Conservation (phyloP, 2,329 filamentous ascomycete genomes). For the Sphaerostilbella broomeana region DNA sequence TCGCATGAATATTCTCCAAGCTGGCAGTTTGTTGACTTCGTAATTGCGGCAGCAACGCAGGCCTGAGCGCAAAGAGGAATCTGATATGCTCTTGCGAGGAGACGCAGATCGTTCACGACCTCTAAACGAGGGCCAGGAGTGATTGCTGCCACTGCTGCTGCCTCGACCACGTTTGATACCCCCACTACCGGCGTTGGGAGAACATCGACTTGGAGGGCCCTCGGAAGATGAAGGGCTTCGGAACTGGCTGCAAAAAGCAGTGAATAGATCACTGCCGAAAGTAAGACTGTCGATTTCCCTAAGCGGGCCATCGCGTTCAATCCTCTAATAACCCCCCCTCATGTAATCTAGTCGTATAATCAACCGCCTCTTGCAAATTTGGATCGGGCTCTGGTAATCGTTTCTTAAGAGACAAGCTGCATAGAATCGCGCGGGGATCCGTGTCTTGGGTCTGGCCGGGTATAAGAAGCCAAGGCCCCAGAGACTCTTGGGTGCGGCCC, state of each 20-base stretch:
- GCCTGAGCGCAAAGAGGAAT: constrained; percentile 3
- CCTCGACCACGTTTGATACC: background rate
- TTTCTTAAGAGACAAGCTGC: no score
- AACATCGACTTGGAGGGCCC: background rate
- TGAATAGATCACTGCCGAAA: constrained; percentile 1
- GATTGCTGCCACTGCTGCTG: background rate
- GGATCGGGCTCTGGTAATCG: no score
- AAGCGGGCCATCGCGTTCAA: constrained; percentile 4
- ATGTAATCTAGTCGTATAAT: no score
- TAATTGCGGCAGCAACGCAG: constrained; percentile 4
- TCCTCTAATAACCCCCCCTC: no score
- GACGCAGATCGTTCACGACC: background rate
- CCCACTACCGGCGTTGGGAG: constrained; percentile 1
- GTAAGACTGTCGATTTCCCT: constrained; percentile 1
- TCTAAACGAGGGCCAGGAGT: constrained; percentile 6
- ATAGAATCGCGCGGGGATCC: no score
- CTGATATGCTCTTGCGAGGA: constrained; percentile 1
- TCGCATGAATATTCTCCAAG: constrained; percentile 5
- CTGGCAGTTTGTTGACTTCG: constrained; percentile 8
- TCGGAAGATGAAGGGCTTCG: constrained; percentile 1
- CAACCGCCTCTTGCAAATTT: no score
- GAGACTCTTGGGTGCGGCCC: no score
- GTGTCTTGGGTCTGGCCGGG: no score
- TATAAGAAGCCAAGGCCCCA: no score
- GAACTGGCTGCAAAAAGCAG: constrained; percentile 3